Evolutionary conservation across 23 red algal species (phyloP).

Genomic region (Gracilariopsis chorda): DNA sequence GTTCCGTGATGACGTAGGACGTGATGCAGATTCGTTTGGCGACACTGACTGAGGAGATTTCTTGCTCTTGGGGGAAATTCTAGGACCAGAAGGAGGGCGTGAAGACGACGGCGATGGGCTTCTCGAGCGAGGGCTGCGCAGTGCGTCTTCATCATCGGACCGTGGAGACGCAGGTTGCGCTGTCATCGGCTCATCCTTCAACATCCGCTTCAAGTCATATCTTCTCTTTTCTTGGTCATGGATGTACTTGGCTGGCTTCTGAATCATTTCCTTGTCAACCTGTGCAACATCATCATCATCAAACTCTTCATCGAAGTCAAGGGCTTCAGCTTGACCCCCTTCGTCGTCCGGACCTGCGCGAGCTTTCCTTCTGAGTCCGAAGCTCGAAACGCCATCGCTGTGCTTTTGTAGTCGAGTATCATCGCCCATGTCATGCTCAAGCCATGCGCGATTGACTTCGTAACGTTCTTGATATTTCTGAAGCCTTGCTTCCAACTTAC

Average conservation of each 20-base stretch:
- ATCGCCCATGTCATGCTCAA: slow-evolving; percentile 51
- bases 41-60: not conserved
- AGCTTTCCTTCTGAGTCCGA: not conserved
- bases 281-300: slow-evolving; percentile 54
- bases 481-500: not conserved
- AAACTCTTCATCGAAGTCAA: slow-evolving; percentile 61
- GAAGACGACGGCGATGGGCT: slow-evolving; percentile 15
- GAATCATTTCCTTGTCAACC: not conserved
- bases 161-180: not conserved
- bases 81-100: slow-evolving; percentile 12
- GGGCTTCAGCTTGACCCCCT: not conserved
- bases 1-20: not conserved
- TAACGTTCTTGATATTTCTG: not conserved
- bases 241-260: slow-evolving; percentile 4
- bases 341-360: not conserved
- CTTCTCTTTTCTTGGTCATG: slow-evolving; percentile 16
- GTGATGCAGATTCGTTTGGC: not conserved
- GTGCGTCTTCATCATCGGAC: slow-evolving; percentile 23
- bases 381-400: not conserved
- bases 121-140: not conserved
- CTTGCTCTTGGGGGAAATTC: not conserved
- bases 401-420: not conserved
- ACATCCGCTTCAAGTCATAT: slow-evolving; percentile 27
- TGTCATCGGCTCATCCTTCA: slow-evolving; percentile 55
- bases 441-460: not conserved